Evolutionary conservation across 2,329 filamentous ascomycete species (phyloP).

Genomic region (Penicillium sp.): DNA sequence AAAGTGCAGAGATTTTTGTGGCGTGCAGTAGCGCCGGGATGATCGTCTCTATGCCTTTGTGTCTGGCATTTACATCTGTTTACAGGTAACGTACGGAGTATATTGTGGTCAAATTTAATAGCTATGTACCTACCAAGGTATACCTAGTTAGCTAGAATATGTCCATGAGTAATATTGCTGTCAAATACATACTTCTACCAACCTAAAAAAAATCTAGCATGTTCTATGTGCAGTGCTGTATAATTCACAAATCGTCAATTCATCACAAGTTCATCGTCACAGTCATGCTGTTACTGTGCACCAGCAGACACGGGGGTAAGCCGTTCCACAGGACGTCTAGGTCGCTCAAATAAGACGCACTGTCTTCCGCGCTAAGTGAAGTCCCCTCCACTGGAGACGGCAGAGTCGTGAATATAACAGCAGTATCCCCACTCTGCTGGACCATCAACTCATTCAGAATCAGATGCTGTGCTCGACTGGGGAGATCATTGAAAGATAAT

Average conservation of each 20-base stretch:
- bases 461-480: slow-evolving; percentile 78
- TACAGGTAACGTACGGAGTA: too few relatives aligned
- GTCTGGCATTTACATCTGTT: background rate
- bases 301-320: slow-evolving; percentile 72
- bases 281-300: slow-evolving; percentile 87
- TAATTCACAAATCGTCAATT: slow-evolving; percentile 14
- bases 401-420: slow-evolving; percentile 78
- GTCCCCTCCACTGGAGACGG: slow-evolving; percentile 79
- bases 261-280: slow-evolving; percentile 58
- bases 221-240: slow-evolving; percentile 1
- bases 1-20: slow-evolving; percentile 12
- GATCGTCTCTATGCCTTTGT: slow-evolving; percentile 13
- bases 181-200: background rate
- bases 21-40: slow-evolving; percentile 12
- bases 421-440: slow-evolving; percentile 66
- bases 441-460: slow-evolving; percentile 83
- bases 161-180: background rate
- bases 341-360: slow-evolving; percentile 72
- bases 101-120: background rate
- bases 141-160: background rate
- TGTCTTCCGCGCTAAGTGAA: slow-evolving; percentile 66
- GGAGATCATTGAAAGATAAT: slow-evolving; percentile 82
- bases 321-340: slow-evolving; percentile 75
- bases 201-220: background rate
- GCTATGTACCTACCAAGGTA: background rate